Evolutionary conservation across 2,329 filamentous ascomycete genomes (phyloP).

Genomic region (Gnomoniopsis smithogilvyi): DNA sequence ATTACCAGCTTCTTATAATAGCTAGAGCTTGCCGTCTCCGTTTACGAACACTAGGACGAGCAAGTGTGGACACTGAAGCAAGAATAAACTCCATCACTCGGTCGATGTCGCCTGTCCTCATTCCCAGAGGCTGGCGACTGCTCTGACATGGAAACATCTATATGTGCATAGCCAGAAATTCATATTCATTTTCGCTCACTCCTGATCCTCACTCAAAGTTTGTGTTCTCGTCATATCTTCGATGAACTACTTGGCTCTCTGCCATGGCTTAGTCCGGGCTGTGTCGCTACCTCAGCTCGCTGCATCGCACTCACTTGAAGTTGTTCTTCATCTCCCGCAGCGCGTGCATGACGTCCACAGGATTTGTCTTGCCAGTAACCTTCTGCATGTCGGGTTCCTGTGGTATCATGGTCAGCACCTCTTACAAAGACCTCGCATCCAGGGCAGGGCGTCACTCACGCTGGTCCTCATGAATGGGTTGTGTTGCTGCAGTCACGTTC

Average conservation of each 20-base stretch:
- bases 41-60: constrained; percentile 47
- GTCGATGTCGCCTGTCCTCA: constrained; percentile 30
- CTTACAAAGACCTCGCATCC: neutral
- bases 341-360: constrained; percentile 79
- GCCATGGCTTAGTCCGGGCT: constrained; percentile 11
- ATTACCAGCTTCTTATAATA: constrained; percentile 52
- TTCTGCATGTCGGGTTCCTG: constrained; percentile 82
- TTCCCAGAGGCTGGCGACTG: constrained; percentile 23
- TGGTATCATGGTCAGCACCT: constrained; percentile 11
- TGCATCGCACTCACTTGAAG: constrained; percentile 50
- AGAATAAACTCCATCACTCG: constrained; percentile 43
- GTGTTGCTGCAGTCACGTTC: constrained; percentile 58
- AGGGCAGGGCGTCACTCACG: constrained; percentile 46
- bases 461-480: constrained; percentile 95
- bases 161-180: constrained; percentile 7
- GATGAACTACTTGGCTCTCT: constrained; percentile 11
- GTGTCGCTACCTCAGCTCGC: constrained; percentile 1
- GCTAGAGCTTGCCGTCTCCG: constrained; percentile 64
- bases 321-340: constrained; percentile 89
- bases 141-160: constrained; percentile 34
- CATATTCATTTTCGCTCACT: neutral
- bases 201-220: constrained; percentile 20
- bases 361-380: constrained; percentile 75
- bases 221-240: neutral
- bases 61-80: constrained; percentile 71